Base-by-base conservation (phyloP, 139 green algal species). In the Chlorokybus atmophyticus region DNA sequence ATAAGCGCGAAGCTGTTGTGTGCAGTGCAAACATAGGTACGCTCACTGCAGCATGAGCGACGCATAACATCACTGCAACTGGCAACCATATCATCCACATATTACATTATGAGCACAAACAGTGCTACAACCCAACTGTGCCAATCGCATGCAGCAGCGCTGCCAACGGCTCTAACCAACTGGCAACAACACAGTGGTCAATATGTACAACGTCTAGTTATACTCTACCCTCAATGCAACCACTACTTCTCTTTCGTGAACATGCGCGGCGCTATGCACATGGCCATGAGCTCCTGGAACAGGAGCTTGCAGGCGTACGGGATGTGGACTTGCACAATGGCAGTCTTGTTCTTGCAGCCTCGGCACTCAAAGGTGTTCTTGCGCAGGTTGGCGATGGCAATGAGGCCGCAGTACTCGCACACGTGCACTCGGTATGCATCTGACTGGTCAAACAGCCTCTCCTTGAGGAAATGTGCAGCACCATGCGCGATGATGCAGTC, bases 401-500 rank as follows among this genome's bases (percentile, higher is more conserved):
- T 74, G 24, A 81, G 62, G 2, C 74, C 74, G 35, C 74, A 81
- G 29, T 50, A 52, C 52, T 79, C 48, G 62, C 74, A 81, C 42
- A 81, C 72, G 54, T 81, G 74, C 17, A 77, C 47, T 6, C 74
- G 52, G 57, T 80, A 81, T 7, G 74, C 74, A 31, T 81, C 74
- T n/a, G 59, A 75, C 47, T 79, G 66, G 40, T 81, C 74, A 51
- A 81, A 75, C 21, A 81, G 67, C 21, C 74, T 52, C 62, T 81
- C 72, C 32, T 81, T 81, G n/a, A 81, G 44, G 50, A 81, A 79
- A 2, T 59, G 23, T 0, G 71, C 59, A 32, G 71, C 64, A 48
- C 73, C 73, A 42, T 81, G 73, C 3, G 60, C 48, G 31, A 81
- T 79, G 57, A 81, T 81, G 58, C 92, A 97, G 73, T 97, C 90